phyloP scores from a whole-genome alignment of 2,329 filamentous ascomycete genomes.

The Cytospora paraplurivora region DNA sequence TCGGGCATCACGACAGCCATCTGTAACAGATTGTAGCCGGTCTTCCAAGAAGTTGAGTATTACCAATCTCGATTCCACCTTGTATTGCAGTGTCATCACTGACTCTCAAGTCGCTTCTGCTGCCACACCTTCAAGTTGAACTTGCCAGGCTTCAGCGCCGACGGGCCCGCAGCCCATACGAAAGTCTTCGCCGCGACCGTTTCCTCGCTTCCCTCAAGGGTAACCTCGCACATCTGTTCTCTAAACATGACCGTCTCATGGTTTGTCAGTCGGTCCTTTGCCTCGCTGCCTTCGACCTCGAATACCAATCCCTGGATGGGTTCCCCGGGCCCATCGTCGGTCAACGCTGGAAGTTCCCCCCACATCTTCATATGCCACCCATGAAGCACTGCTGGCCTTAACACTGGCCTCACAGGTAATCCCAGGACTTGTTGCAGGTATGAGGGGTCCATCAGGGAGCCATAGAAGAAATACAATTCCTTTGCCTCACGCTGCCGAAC shows the following conservation, averaged over 20 bases:
- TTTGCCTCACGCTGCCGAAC: not conserved
- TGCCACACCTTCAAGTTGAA: no score
- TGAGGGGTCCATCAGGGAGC: conserved; percentile 3
- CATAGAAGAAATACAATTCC: conserved; percentile 10
- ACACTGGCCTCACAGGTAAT: not conserved
- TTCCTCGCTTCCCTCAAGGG: not conserved
- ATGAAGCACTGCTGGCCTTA: not conserved
- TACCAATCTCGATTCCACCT: no score
- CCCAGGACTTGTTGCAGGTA: not conserved
- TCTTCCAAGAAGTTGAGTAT: no score
- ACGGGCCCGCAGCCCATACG: no score
- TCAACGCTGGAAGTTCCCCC: not conserved
- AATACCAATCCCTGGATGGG: not conserved
- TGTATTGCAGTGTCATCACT: no score
- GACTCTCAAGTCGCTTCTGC: no score
- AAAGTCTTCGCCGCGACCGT: not conserved
- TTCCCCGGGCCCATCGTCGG: not conserved
- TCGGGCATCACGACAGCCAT: no score
- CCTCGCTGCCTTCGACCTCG: not conserved
- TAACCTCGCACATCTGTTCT: not conserved
- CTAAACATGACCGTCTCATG: not conserved
- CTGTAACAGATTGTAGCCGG: no score
- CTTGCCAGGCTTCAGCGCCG: no score
- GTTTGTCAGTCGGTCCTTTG: not conserved
- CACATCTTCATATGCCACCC: conserved; percentile 13